These are phyloP conservation scores for Blastocystis sp. DNA, from an alignment of 352 stramenopile species.

Conservation along the genomic window DNA sequence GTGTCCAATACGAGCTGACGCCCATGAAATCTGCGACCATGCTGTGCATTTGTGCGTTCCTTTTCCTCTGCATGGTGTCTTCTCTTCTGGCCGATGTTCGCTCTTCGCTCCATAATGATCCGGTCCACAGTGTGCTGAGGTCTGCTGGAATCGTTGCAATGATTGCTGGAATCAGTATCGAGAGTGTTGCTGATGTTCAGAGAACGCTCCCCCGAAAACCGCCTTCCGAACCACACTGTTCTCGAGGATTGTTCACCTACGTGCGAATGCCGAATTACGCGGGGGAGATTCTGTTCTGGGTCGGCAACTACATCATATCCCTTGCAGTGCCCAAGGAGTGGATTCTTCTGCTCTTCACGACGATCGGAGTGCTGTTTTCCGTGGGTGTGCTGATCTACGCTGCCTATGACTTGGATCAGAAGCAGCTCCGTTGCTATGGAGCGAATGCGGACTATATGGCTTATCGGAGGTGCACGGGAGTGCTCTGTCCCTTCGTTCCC, in stretches of 20 bases:
- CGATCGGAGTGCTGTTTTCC: background rate
- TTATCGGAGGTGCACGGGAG: background rate
- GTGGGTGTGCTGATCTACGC: background rate
- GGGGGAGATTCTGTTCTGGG: slow-evolving; percentile 22
- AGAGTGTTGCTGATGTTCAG: slow-evolving; percentile 1
- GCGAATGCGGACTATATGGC: slow-evolving; percentile 3
- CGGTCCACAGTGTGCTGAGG: background rate
- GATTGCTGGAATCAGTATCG: background rate
- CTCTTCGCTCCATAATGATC: background rate
- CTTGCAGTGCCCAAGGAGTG: background rate
- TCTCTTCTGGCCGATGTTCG: background rate
- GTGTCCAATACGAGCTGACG: background rate
- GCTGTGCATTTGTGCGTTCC: background rate
- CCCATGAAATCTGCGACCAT: background rate
- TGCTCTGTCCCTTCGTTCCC: background rate
- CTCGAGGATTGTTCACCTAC: background rate
- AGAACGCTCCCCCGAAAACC: background rate
- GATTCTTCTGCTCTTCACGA: background rate
- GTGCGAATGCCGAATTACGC: slow-evolving; percentile 27
- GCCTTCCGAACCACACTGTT: background rate
- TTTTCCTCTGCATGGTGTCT: background rate
- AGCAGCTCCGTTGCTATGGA: background rate
- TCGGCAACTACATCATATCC: background rate
- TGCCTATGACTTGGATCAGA: background rate
- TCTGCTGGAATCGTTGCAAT: background rate